Conservation (phyloP, 306 rosid genomes). For the Hippophae rhamnoides region DNA sequence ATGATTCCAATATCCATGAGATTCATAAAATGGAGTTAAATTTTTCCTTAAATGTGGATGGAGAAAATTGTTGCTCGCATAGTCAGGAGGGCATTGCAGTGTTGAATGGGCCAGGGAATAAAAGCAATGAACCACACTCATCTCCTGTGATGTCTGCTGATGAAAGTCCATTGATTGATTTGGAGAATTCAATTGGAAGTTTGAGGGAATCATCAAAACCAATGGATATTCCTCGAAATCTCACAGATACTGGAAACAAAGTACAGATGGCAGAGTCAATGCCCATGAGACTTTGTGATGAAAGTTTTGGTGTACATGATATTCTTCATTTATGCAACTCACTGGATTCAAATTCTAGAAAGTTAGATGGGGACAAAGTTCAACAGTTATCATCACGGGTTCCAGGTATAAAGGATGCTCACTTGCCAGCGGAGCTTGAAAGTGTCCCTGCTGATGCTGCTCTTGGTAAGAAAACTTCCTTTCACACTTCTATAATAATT, state of each 20-base stretch:
- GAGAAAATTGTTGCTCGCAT: constrained; percentile 23
- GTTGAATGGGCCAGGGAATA: constrained; percentile 17
- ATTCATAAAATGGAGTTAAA: constrained; percentile 25
- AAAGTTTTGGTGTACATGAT: constrained; percentile 18
- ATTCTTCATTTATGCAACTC: constrained; percentile 40
- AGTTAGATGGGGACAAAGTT: constrained; percentile 27
- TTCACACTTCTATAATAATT: constrained; percentile 6
- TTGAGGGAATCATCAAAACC: constrained; percentile 31
- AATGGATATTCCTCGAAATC: constrained; percentile 34
- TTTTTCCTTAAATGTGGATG: constrained; percentile 22
- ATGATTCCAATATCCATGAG: constrained; percentile 25
- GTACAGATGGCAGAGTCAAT: constrained; percentile 43
- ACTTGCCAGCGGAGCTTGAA: constrained; percentile 30
- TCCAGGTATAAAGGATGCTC: constrained; percentile 20
- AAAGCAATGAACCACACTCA: constrained; percentile 17
- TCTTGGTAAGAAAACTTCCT: constrained; percentile 39
- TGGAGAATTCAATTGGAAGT: constrained; percentile 18
- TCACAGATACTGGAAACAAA: constrained; percentile 22
- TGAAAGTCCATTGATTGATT: constrained; percentile 17
- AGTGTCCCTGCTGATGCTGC: constrained; percentile 26
- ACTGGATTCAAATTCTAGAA: constrained; percentile 37
- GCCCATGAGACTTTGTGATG: constrained; percentile 41
- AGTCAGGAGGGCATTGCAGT: constrained; percentile 23
- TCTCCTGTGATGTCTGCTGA: constrained; percentile 18
- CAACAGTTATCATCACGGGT: constrained; percentile 25